Conservation (phyloP, 1,284 basidiomycete species). For the Athelia sp. region DNA sequence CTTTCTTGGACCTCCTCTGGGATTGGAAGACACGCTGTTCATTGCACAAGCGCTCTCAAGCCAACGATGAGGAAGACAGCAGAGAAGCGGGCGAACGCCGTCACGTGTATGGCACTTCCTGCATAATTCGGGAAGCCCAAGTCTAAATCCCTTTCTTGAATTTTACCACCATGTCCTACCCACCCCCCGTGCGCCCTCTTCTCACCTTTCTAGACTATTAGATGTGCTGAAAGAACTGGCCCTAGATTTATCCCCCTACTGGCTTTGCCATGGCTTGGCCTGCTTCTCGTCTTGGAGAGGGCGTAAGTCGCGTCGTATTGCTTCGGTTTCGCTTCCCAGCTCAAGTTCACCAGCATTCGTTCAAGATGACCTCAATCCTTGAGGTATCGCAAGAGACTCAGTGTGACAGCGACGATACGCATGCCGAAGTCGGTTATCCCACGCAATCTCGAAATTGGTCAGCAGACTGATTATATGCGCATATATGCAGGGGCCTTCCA, state of each 20-base stretch:
- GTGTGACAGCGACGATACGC: neutral
- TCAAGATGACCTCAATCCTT: too few species aligned
- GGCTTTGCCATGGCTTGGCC: neutral
- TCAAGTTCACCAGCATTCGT: too few species aligned
- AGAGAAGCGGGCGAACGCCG: too few species aligned
- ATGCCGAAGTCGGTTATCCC: too few species aligned
- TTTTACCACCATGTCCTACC: slow-evolving; percentile 1
- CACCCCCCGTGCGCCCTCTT: neutral
- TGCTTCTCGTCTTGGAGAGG: neutral
- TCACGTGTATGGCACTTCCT: neutral
- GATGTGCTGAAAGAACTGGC: neutral
- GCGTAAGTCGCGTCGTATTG: neutral
- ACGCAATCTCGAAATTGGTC: too few species aligned
- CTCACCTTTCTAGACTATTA: neutral
- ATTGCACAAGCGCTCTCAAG: too few species aligned
- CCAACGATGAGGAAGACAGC: too few species aligned
- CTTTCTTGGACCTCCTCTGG: too few species aligned
- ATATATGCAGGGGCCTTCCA: too few species aligned
- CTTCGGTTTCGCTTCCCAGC: too few species aligned
- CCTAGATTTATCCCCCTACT: neutral
- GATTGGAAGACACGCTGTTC: too few species aligned
- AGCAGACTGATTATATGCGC: too few species aligned
- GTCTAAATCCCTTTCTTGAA: neutral
- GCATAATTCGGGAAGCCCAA: neutral
- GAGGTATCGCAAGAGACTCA: neutral